Base-by-base conservation (phyloP, 495 filamentous ascomycete genomes). In the Neurospora sp. region DNA sequence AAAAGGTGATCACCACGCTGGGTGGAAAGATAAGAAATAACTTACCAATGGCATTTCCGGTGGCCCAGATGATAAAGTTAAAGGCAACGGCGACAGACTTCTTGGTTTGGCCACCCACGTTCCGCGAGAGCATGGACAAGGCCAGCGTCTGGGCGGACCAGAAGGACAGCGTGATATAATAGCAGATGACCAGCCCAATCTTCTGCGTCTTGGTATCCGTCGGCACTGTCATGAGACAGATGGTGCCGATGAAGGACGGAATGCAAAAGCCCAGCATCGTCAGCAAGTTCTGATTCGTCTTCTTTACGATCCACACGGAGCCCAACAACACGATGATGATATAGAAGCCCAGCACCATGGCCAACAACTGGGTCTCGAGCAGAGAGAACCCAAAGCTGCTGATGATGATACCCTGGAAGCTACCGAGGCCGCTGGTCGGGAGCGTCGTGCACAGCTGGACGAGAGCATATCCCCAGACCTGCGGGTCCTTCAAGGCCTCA, bases 341-440 rank as follows among this genome's bases (percentile, higher is more conserved):
- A 73, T 91, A 92, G 44, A 86, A 88, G 6, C 91, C 91, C 2
- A 93, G 82, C 6, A 93, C 90, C 89, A 93, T 93, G 20, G 90
- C 87, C 42, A 89, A 79, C 12, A 89, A 81, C 79, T 89, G 87
- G 2, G 88, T 88, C 74, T 89, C 82, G 16, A 88, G 80, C 10
- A 79, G 77, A 5, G 79, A 82, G 73, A 88, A 90, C 6, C 84
- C 76, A 71, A 90, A 84, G 72, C 80, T 80, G 49, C 81, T 82
- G 75, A 85, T 85, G 74, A 90, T 91, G 76, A 92, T 87, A 73
- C 89, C 90, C 41, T 89, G 88, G 77, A 91, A 93, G 3, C 87
- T 86, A 27, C 91, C 90, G 6, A 92, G 84, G 0, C 90, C 90
- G 70, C 87, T 89, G 0, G 90, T 92, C 5, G 90, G 90, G 5